Conservation (phyloP, 306 rosid species). For the Ammopiptanthus mongolicus region DNA sequence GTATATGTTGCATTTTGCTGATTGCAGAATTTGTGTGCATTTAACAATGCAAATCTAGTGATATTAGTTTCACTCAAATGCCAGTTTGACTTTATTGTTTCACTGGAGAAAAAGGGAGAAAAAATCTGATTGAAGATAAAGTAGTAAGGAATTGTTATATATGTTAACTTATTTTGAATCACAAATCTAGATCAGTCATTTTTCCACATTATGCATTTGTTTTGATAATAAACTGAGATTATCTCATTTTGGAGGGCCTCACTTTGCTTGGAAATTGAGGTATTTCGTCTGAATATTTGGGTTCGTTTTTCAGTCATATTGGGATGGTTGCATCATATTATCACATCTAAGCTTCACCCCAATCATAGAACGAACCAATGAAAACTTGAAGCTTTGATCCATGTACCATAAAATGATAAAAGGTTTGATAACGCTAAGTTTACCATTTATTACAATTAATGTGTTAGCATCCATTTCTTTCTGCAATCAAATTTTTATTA, state of each 20-base stretch:
- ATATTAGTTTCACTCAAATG: not conserved
- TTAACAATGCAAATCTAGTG: not conserved
- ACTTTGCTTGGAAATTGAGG: not conserved
- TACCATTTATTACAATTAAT: not conserved
- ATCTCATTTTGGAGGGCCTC: not conserved
- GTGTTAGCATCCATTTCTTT: not conserved
- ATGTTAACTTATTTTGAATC: not conserved
- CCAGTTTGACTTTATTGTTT: too few relatives aligned
- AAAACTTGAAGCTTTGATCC: not conserved
- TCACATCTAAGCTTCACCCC: not conserved
- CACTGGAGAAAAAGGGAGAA: too few relatives aligned
- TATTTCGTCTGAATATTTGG: not conserved
- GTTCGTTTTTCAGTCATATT: not conserved
- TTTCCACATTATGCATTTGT: not conserved
- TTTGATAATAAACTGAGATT: not conserved
- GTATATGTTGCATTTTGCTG: not conserved
- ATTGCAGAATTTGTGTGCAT: not conserved
- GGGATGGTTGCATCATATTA: not conserved
- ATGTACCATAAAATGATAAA: not conserved
- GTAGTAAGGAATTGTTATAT: not conserved
- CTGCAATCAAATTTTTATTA: not conserved
- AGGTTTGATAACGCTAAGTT: not conserved
- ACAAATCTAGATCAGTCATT: not conserved
- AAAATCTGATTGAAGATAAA: not conserved
- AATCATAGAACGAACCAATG: not conserved